Evolutionary conservation across 495 filamentous ascomycete species (phyloP), one percentile per base, ranked within the genome.

Genomic region (Pyronema omphalodes): DNA sequence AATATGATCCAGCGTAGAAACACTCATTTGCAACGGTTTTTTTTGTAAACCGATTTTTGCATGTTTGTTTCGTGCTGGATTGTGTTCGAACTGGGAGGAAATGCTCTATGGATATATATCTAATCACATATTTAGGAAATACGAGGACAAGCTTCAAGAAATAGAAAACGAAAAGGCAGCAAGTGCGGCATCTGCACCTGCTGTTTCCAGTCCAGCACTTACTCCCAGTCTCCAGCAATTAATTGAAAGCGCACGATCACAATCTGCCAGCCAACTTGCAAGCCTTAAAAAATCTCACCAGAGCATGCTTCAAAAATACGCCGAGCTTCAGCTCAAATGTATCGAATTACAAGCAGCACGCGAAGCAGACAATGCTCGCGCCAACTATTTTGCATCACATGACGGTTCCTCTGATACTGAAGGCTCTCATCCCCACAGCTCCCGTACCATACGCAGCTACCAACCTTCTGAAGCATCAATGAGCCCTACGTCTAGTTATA

Each of bases 201-300:
- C 54, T 11, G 52, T 33, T 29, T 57, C 52, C 62, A 57, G 17
- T 60, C 55, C 67, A 11, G 67, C 60, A 2, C 23, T 29, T 29
- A 29, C 23, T 29, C 23, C 23, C 23, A 29, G 23, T 17, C 63
- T 70, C 8, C 71, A 74, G 50, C 60, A 61, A 19, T 70, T 76
- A 64, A 62, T 77, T 9, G 74, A 77, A 47, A 66, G 57, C 11
- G 74, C 74, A 12, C 58, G 76, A 43, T 64, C 67, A 41, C 66
- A 66, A 15, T 68, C 63, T 37, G 68, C 71, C 36, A 58, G 64
- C 12, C 70, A 72, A 34, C 60, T 76, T 41, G 57, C 60, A 3
- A 67, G 73, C 37, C 54, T 77, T 14, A 69, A 74, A 50, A 71
- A 69, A 53, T 62, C 64, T 1, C 66, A 72, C 53, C 59, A 60